A percentile compares a stretch with the other conserved stretches of the same genome.
phyloP scores from a whole-genome alignment of 345 rosid genomes.

The Melastoma malabathricum region DNA sequence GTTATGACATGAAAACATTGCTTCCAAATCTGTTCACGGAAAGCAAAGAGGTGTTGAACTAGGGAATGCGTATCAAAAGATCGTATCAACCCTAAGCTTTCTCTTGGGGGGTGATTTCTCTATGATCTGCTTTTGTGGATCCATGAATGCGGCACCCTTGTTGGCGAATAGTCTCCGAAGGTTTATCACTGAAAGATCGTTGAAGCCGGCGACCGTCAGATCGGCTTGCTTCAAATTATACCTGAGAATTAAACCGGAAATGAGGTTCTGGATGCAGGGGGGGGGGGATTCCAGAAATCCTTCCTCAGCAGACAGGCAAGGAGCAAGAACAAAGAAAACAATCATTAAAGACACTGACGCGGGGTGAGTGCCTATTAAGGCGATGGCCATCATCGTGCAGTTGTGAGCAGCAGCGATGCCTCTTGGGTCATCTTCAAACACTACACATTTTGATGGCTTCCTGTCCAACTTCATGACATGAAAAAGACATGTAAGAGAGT shows the following conservation, averaged over 20 bases:
- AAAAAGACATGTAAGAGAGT: not conserved
- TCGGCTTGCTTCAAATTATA: constrained; percentile 92
- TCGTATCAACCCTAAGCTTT: constrained; percentile 76
- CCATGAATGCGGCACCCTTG: constrained; percentile 89
- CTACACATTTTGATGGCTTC: constrained; percentile 89
- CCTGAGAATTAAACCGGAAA: constrained; percentile 26
- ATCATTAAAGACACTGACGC: constrained; percentile 40
- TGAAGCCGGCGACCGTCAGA: constrained; percentile 64
- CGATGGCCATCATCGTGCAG: constrained; percentile 98
- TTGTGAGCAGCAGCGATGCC: constrained; percentile 90
- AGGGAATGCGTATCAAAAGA: constrained; percentile 30
- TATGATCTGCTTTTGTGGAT: constrained; percentile 59
- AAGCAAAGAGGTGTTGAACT: too few species aligned
- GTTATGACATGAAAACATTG: too few species aligned
- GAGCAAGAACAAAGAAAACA: not conserved
- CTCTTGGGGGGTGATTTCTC: constrained; percentile 67
- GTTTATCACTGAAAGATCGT: constrained; percentile 85
- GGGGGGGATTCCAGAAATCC: too few species aligned
- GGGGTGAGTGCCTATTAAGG: constrained; percentile 70
- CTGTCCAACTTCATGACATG: constrained; percentile 62
- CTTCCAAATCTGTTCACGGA: too few species aligned
- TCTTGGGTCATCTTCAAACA: constrained; percentile 87
- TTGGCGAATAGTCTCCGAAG: constrained; percentile 78
- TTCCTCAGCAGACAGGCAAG: not conserved
- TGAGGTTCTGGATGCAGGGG: not conserved